Percentiles rank a stretch among this genome's conserved stretches.
Conservation (phyloP, 2,329 filamentous ascomycete species). For the Phyllosticta paracitricarpa region DNA sequence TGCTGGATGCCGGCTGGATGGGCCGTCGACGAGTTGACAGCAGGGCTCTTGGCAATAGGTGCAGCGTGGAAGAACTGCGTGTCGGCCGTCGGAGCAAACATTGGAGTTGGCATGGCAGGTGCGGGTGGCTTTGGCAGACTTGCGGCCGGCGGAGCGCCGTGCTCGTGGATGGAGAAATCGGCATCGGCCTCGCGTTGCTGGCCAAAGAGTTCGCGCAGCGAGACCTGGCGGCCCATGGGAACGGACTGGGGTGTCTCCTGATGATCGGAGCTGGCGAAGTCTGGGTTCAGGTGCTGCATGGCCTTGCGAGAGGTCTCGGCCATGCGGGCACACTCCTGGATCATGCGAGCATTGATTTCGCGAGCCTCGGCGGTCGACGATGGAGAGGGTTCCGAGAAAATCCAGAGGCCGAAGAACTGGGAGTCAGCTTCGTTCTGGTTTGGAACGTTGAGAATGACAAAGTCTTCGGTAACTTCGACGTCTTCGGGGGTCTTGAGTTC, state of each 20-base stretch:
- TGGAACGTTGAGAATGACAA: constrained; percentile 47
- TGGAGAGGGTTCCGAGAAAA: constrained; percentile 50
- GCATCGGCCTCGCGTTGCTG: constrained; percentile 44
- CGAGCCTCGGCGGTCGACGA: constrained; percentile 44
- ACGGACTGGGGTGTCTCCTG: constrained; percentile 28
- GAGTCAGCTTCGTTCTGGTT: constrained; percentile 18
- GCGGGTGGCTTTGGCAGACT: not conserved
- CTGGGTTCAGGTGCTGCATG: constrained; percentile 10
- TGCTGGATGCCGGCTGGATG: not conserved
- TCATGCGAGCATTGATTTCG: constrained; percentile 42
- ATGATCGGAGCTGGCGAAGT: constrained; percentile 14
- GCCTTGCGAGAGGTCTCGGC: constrained; percentile 39
- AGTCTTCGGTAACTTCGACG: constrained; percentile 44
- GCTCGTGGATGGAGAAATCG: constrained; percentile 41
- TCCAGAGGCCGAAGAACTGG: constrained; percentile 52
- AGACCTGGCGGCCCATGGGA: constrained; percentile 44
- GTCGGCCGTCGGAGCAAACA: constrained; percentile 14
- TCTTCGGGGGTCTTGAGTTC: constrained; percentile 34
- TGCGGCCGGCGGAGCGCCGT: constrained; percentile 8
- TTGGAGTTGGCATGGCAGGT: not conserved
- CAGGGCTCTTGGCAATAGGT: not conserved
- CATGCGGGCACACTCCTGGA: constrained; percentile 45
- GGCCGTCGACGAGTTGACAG: not conserved
- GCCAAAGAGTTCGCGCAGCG: constrained; percentile 44
- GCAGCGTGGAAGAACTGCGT: constrained; percentile 15